Conservation (phyloP, 2,329 filamentous ascomycete genomes). For the Emydomyces testavorans region DNA sequence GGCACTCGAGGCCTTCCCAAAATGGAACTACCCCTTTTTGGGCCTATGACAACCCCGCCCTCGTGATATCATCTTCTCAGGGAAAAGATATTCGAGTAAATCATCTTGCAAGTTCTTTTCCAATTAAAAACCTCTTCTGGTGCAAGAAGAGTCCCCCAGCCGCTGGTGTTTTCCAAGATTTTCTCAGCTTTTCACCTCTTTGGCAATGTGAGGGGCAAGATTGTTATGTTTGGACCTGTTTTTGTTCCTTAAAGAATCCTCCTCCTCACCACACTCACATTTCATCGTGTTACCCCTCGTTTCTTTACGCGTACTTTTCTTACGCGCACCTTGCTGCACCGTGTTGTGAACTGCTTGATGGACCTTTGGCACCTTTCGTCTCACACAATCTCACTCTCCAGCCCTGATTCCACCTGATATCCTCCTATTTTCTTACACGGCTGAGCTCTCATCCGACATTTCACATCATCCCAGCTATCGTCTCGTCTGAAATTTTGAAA, state of each 20-base stretch:
- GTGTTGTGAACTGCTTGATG: background rate
- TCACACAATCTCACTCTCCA: background rate
- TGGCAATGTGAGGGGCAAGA: background rate
- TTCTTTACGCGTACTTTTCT: background rate
- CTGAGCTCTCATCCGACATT: background rate
- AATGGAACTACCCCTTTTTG: background rate
- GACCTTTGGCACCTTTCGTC: background rate
- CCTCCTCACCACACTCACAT: background rate
- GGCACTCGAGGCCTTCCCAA: background rate
- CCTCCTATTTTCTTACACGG: background rate
- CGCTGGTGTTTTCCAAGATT: background rate
- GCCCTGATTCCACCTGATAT: slow-evolving; percentile 1
- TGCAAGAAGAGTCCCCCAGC: background rate
- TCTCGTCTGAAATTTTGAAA: background rate
- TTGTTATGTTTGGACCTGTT: background rate
- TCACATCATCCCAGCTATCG: background rate
- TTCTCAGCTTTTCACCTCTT: background rate
- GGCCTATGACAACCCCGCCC: background rate
- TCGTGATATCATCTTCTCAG: background rate
- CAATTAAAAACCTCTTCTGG: background rate
- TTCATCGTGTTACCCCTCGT: background rate
- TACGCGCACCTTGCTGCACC: background rate
- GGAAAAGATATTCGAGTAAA: background rate
- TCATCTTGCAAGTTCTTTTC: background rate
- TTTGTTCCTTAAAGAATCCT: background rate